Evolutionary conservation across 2,329 filamentous ascomycete genomes (phyloP).

Genomic region (Alternaria metachromatica): DNA sequence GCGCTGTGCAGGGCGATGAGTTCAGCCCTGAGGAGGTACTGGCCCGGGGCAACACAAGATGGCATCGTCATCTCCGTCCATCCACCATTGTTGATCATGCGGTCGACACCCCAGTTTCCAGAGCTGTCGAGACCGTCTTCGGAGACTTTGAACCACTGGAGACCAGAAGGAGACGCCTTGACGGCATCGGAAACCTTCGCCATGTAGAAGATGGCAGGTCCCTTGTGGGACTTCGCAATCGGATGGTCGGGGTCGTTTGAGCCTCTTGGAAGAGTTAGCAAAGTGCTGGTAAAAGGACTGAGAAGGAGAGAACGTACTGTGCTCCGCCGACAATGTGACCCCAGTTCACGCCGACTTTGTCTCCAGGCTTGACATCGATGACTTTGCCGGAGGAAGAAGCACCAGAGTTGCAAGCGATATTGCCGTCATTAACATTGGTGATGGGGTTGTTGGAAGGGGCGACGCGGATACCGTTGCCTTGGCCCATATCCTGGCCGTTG

Average conservation of each 20-base stretch:
- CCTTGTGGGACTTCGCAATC: conserved; percentile 58
- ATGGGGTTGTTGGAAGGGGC: conserved; percentile 60
- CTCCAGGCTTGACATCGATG: conserved; percentile 59
- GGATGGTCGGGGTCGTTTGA: conserved; percentile 55
- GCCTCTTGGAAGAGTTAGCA: conserved; percentile 24
- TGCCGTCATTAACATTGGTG: conserved; percentile 55
- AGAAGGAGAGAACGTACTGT: conserved; percentile 37
- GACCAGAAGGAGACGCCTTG: conserved; percentile 44
- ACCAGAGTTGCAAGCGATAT: conserved; percentile 58
- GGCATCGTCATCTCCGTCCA: conserved; percentile 54
- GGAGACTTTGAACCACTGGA: conserved; percentile 53
- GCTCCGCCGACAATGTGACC: conserved; percentile 63
- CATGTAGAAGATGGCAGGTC: conserved; percentile 50
- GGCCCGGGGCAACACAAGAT: conserved; percentile 43
- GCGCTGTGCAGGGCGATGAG: conserved; percentile 55
- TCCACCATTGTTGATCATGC: conserved; percentile 55
- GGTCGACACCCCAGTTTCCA: conserved; percentile 58
- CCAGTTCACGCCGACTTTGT: conserved; percentile 60
- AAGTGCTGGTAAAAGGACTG: not conserved
- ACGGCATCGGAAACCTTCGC: conserved; percentile 52
- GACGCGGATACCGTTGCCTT: conserved; percentile 58
- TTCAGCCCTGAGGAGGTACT: conserved; percentile 54
- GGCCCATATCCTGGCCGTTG: conserved; percentile 54
- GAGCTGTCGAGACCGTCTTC: conserved; percentile 50
- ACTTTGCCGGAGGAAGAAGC: conserved; percentile 48